phyloP scores from a whole-genome alignment of 2,329 filamentous ascomycete genomes.

The Leptographium lundbergii region DNA sequence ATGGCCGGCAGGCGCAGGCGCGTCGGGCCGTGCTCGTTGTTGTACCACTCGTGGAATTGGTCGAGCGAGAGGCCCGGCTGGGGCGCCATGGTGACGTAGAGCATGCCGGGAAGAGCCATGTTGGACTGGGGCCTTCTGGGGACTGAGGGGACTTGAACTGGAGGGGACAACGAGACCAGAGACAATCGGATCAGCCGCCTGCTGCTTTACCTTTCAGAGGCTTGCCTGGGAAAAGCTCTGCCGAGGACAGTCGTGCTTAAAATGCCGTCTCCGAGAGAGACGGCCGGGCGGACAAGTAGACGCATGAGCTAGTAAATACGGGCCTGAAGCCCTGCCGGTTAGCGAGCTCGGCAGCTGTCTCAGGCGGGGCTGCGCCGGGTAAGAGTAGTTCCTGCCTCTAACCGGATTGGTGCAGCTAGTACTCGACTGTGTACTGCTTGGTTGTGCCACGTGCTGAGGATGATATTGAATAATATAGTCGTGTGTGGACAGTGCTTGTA shows the following conservation, averaged over 20 bases:
- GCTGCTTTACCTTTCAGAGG: no score
- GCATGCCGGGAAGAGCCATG: slow-evolving; percentile 46
- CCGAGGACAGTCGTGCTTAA: no score
- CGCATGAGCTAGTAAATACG: no score
- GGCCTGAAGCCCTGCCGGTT: background rate
- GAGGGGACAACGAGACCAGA: no score
- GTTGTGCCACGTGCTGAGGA: background rate
- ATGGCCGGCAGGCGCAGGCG: slow-evolving; percentile 66
- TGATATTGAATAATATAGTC: background rate
- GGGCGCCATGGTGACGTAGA: slow-evolving; percentile 82
- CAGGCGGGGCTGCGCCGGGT: slow-evolving; percentile 1
- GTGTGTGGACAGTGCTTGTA: background rate
- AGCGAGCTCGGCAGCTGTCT: slow-evolving; percentile 2
- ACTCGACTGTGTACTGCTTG: background rate
- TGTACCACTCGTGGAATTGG: slow-evolving; percentile 87
- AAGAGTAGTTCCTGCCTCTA: slow-evolving; percentile 8
- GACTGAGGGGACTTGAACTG: background rate
- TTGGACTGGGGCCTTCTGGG: background rate
- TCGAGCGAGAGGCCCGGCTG: slow-evolving; percentile 47
- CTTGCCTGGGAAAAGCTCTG: no score
- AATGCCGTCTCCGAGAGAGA: no score
- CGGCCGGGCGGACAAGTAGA: no score
- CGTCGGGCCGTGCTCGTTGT: slow-evolving; percentile 80
- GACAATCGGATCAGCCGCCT: no score
- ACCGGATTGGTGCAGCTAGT: background rate